These are phyloP conservation scores for Neonectria faginata DNA, from an alignment of 2,329 filamentous ascomycete genomes.

Conservation along the genomic window DNA sequence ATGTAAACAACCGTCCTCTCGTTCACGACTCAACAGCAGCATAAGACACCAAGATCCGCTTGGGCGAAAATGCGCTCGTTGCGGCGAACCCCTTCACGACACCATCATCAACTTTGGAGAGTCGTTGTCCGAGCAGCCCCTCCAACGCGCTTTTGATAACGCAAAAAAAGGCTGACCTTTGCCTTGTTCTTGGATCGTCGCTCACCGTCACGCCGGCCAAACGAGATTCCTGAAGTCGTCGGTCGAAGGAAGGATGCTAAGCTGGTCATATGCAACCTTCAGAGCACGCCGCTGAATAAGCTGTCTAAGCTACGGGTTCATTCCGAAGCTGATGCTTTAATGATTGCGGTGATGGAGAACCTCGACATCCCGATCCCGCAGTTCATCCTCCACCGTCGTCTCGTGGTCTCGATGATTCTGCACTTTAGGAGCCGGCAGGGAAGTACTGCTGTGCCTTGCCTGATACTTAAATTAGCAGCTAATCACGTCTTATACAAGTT, in stretches of 20 bases:
- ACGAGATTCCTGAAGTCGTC: constrained; percentile 53
- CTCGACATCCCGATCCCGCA: constrained; percentile 51
- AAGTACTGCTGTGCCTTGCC: too few species aligned
- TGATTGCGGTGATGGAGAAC: constrained; percentile 55
- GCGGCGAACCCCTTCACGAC: constrained; percentile 54
- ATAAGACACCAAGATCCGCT: neutral
- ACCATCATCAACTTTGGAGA: constrained; percentile 62
- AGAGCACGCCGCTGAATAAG: constrained; percentile 56
- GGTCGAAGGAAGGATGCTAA: constrained; percentile 47
- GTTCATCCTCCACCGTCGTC: constrained; percentile 53
- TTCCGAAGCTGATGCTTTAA: constrained; percentile 53
- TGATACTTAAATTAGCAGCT: neutral
- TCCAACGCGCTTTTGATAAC: constrained; percentile 51
- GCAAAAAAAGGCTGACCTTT: constrained; percentile 57
- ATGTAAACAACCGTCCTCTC: neutral
- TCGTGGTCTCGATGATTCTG: constrained; percentile 29
- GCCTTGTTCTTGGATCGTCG: constrained; percentile 60
- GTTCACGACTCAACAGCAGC: neutral
- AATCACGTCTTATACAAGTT: neutral
- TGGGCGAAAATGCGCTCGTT: constrained; percentile 57
- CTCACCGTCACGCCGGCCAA: constrained; percentile 58
- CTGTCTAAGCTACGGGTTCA: constrained; percentile 51
- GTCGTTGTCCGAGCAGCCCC: constrained; percentile 45
- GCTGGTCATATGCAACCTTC: constrained; percentile 60
- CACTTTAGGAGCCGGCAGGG: neutral